Conservation (phyloP, 2,329 filamentous ascomycete species). For the Hymenoscyphus fructigenus region DNA sequence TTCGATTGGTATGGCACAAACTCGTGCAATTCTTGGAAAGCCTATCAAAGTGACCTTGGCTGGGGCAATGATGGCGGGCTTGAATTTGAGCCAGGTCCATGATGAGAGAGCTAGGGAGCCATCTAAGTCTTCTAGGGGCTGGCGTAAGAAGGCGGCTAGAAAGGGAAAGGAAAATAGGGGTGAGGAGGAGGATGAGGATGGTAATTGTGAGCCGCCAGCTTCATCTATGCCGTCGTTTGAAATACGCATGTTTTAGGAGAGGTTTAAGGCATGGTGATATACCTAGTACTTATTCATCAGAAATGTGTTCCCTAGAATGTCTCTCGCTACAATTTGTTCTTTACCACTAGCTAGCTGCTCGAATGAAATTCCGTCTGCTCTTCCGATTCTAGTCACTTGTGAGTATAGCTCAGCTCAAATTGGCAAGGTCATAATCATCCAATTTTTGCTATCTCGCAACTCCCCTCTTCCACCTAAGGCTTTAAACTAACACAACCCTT, state of each 20-base stretch:
- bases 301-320: neutral
- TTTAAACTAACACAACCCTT: constrained; percentile 37
- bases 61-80: neutral
- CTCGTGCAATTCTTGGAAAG: neutral
- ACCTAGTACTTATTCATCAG: neutral
- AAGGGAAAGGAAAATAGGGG: neutral
- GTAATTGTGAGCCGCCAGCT: neutral
- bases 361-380: no score
- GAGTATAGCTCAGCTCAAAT: no score
- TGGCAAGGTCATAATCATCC: no score
- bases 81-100: neutral
- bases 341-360: no score
- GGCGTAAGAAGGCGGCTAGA: neutral
- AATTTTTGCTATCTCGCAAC: no score
- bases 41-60: neutral
- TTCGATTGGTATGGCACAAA: neutral
- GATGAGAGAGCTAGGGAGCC: neutral
- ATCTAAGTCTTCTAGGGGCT: neutral
- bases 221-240: neutral
- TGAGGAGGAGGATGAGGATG: neutral
- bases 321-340: neutral
- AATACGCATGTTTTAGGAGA: neutral
- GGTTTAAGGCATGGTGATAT: neutral
- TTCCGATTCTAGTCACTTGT: no score
- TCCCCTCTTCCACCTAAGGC: neutral